A percentile compares a stretch with the other conserved stretches of the same genome.
Evolutionary conservation across 2,329 filamentous ascomycete species (phyloP).

Genomic region (Basipetospora chlamydospora): DNA sequence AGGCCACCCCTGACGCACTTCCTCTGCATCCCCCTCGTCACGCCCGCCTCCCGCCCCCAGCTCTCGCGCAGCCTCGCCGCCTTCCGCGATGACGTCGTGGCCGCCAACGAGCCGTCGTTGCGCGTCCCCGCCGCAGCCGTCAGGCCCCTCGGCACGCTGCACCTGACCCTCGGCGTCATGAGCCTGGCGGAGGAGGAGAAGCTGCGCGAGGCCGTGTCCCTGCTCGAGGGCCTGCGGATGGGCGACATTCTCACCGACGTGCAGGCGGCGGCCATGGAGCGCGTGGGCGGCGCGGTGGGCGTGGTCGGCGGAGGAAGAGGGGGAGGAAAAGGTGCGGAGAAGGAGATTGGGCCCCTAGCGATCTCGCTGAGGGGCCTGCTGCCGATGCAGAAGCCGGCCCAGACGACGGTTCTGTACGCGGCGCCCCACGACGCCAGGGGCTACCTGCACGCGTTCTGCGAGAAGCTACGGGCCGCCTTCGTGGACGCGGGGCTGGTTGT

Average conservation of each 20-base stretch:
- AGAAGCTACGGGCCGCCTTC: conserved; percentile 39
- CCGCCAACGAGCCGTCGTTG: conserved; percentile 30
- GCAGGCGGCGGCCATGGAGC: conserved; percentile 7
- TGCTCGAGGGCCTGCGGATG: conserved; percentile 23
- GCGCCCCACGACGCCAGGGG: conserved; percentile 38
- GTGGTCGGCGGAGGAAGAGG: conserved; percentile 1
- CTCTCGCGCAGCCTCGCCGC: conserved; percentile 45
- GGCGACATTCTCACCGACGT: conserved; percentile 22
- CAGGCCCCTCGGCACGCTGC: conserved; percentile 64
- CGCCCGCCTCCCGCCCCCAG: conserved; percentile 42
- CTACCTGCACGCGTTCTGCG: conserved; percentile 41
- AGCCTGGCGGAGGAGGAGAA: conserved; percentile 40
- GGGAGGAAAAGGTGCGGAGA: conserved; percentile 9
- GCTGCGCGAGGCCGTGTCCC: conserved; percentile 24
- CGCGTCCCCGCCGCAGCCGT: conserved; percentile 47
- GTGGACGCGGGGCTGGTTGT: conserved; percentile 38
- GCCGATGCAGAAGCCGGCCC: conserved; percentile 43
- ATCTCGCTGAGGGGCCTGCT: conserved; percentile 40
- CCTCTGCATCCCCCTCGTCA: conserved; percentile 60
- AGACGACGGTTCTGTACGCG: conserved; percentile 51
- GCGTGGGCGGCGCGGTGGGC: conserved; percentile 3
- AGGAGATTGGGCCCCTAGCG: conserved; percentile 14
- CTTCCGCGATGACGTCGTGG: conserved; percentile 46
- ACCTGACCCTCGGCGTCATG: conserved; percentile 82
- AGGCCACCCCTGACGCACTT: conserved; percentile 52